These are phyloP conservation scores for Malus hybrid DNA, from an alignment of 331 rosid genomes.

Conservation along the genomic window DNA sequence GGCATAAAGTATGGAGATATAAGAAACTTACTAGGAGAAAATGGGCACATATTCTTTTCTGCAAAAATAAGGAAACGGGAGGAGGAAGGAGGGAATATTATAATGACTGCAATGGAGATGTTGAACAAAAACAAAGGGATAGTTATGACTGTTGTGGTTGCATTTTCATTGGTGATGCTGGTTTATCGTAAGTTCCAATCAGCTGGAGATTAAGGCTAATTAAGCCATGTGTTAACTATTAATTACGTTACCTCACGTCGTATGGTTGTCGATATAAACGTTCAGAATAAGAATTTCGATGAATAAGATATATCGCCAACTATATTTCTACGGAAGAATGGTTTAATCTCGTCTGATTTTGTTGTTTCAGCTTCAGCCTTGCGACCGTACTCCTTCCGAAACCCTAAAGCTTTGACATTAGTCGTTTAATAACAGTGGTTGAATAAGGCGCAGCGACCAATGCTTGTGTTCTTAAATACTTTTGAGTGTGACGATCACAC, in stretches of 20 bases:
- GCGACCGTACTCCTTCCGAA: no score
- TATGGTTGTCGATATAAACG: no score
- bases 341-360: no score
- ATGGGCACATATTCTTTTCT: slow-evolving; percentile 12
- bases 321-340: background rate
- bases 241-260: background rate
- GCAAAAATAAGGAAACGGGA: slow-evolving; percentile 33
- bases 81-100: slow-evolving; percentile 17
- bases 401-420: no score
- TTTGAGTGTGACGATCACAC: background rate
- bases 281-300: no score
- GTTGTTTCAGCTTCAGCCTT: no score
- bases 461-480: background rate
- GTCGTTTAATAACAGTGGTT: no score
- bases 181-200: slow-evolving; percentile 31
- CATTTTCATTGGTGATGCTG: slow-evolving; percentile 50
- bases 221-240: background rate
- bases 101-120: slow-evolving; percentile 19
- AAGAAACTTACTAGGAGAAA: background rate
- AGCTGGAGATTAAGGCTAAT: background rate
- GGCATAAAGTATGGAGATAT: background rate
- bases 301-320: background rate
- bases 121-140: slow-evolving; percentile 41
- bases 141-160: slow-evolving; percentile 41
- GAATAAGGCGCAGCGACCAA: background rate